These are phyloP conservation scores for Syzygium jambos DNA, from an alignment of 345 rosid species.

Conservation along the genomic window DNA sequence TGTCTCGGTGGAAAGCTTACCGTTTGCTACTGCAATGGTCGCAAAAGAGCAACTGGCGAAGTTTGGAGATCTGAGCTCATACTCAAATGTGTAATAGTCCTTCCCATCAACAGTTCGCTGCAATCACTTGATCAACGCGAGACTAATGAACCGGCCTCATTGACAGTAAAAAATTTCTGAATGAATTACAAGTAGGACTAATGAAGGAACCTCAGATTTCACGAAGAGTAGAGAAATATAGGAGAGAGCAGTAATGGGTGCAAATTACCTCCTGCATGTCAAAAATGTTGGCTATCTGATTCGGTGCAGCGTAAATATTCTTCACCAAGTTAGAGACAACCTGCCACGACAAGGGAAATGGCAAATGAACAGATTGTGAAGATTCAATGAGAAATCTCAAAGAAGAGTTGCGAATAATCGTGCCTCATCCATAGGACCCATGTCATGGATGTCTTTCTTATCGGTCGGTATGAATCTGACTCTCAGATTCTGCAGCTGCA, in stretches of 20 bases:
- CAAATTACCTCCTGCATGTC: constrained; percentile 68
- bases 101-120: constrained; percentile 66
- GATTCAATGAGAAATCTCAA: neutral
- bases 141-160: neutral
- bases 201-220: neutral
- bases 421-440: constrained; percentile 88
- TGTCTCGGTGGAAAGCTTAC: constrained; percentile 14
- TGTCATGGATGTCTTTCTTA: constrained; percentile 58
- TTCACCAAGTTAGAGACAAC: constrained; percentile 49
- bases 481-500: constrained; percentile 69
- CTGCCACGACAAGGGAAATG: constrained; percentile 15
- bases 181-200: neutral
- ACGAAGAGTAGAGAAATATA: neutral
- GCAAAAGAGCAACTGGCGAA: constrained; percentile 60
- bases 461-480: constrained; percentile 87
- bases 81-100: constrained; percentile 77
- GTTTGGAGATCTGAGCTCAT: constrained; percentile 57
- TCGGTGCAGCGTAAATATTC: constrained; percentile 62
- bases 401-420: neutral
- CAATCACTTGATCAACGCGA: neutral
- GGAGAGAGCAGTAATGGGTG: neutral
- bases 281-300: constrained; percentile 47
- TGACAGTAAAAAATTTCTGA: neutral
- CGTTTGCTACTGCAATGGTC: constrained; percentile 65
- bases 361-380: neutral